Percentiles rank a stretch among this genome's conserved stretches.
These are phyloP conservation scores for Microcyclospora tardicrescens DNA, from an alignment of 2,329 filamentous ascomycete species.

Conservation along the genomic window DNA sequence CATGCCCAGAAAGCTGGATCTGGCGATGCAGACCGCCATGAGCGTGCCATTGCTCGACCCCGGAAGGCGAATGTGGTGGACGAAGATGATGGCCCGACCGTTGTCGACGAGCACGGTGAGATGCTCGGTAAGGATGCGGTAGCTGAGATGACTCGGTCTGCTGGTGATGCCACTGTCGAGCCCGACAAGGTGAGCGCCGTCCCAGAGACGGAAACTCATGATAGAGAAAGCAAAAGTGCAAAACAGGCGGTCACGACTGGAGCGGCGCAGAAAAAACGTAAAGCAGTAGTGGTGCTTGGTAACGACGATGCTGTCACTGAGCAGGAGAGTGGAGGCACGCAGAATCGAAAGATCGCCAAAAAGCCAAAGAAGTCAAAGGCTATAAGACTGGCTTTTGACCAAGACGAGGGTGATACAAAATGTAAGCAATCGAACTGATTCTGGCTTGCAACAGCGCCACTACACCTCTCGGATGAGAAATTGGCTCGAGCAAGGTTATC, in stretches of 20 bases:
- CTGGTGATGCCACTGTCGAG: slow-evolving; percentile 5
- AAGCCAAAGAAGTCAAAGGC: slow-evolving; percentile 22
- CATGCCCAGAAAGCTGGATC: slow-evolving; percentile 39
- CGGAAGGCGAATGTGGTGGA: slow-evolving; percentile 48
- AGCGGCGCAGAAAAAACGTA: slow-evolving; percentile 23
- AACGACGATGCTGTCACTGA: slow-evolving; percentile 12
- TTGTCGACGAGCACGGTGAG: slow-evolving; percentile 59
- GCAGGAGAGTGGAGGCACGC: background rate
- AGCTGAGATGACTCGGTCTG: slow-evolving; percentile 26
- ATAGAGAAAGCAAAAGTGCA: slow-evolving; percentile 4
- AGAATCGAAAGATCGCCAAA: slow-evolving; percentile 11
- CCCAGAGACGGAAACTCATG: slow-evolving; percentile 7
- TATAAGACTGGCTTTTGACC: slow-evolving; percentile 24
- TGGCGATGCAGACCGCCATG: slow-evolving; percentile 33
- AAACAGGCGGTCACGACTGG: slow-evolving; percentile 12
- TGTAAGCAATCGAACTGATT: slow-evolving; percentile 1
- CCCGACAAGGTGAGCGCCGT: slow-evolving; percentile 12
- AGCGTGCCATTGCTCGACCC: slow-evolving; percentile 31
- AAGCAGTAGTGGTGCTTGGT: slow-evolving; percentile 23
- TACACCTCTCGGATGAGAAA: background rate
- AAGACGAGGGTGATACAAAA: slow-evolving; percentile 13
- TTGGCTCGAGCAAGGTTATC: too few species aligned
- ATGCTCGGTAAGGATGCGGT: slow-evolving; percentile 42
- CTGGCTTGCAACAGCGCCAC: background rate
- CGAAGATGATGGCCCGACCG: slow-evolving; percentile 62